Base-by-base conservation (phyloP, 805 yeast genomes). In the Schwanniomyces polymorphus region DNA sequence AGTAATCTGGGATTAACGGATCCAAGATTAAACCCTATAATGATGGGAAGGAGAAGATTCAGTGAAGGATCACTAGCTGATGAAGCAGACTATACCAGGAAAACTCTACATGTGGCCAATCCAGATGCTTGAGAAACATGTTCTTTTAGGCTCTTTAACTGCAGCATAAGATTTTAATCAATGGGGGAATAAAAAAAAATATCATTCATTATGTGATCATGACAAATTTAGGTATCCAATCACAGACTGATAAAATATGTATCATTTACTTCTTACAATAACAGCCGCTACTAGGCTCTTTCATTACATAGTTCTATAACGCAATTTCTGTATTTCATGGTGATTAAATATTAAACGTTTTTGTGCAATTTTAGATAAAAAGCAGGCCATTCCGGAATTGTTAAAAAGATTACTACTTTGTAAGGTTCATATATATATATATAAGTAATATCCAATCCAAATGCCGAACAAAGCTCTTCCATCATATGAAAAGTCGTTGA, bases 51-150 rank as follows among this genome's bases (percentile, higher is more conserved):
- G 60, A 82, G 96, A 59, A 75, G 97, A 53, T 75, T 88, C 51
- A 83, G 91, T 57, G 92, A 88, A 58, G 97, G 97, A 4, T 84
- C 92, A 2, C 72, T 91, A 45, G 91, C 95, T 9, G 95, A 90
- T 63, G 95, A 87, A 51, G 82, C 88, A 4, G 94, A 88, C 63
- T 88, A 85, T 67, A 78, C 88, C 42, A 75, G 91, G 60, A 54
- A 54, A 27, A 83, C 88, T 16, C 73, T 91, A 41, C 85, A 90
- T 49, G 96, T 91, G 10, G 91, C 96, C 28, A 91, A 91, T 59
- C 97, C 97, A 1, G 96, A 89, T 63, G 31, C 37, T 17, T 45
- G 37, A 45, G 17, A 11, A 25, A 9, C 33, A 28, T 28, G 23
- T 5, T 21, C 3, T 21, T 21, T 21, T 21, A 21, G 23, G 23